Evolutionary conservation across 805 yeast species (phyloP).

Genomic region (Danielia oregonensis): DNA sequence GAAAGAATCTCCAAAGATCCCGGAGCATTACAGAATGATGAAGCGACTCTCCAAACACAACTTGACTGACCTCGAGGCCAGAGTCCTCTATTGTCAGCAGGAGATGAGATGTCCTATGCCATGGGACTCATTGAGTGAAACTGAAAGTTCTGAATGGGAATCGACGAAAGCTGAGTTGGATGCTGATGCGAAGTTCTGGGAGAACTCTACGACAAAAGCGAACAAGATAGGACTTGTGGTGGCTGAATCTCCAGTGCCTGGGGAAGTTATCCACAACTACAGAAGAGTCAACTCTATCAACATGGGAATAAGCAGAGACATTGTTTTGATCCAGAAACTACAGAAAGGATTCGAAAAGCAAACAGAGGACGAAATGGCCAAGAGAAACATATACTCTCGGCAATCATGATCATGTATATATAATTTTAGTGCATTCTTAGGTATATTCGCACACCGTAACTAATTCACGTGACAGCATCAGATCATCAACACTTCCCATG

Average conservation of each 20-base stretch:
- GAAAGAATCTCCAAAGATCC: slow-evolving; percentile 1
- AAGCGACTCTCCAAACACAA: slow-evolving; percentile 9
- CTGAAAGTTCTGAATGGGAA: slow-evolving; percentile 7
- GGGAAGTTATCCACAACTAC: slow-evolving; percentile 5
- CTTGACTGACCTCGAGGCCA: slow-evolving; percentile 12
- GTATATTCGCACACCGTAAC: no score
- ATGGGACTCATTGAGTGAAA: slow-evolving; percentile 7
- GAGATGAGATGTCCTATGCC: slow-evolving; percentile 5
- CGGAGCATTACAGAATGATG: slow-evolving; percentile 14
- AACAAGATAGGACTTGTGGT: slow-evolving; percentile 1
- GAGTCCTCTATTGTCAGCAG: slow-evolving; percentile 3
- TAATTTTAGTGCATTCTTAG: no score
- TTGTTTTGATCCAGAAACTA: slow-evolving; percentile 6
- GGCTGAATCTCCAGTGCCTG: slow-evolving; percentile 1
- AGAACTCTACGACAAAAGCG: slow-evolving; percentile 2
- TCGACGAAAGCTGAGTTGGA: neutral
- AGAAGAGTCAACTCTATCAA: slow-evolving; percentile 4
- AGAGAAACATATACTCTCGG: slow-evolving; percentile 3
- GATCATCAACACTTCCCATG: slow-evolving; percentile 1
- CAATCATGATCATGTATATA: slow-evolving; percentile 1
- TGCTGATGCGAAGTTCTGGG: slow-evolving; percentile 4
- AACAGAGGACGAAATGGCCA: slow-evolving; percentile 8
- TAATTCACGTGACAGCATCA: neutral
- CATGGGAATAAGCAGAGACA: slow-evolving; percentile 8
- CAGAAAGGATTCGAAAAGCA: slow-evolving; percentile 7